These are phyloP conservation scores for Immersiporthe knoxdaviesiana DNA, from an alignment of 2,329 filamentous ascomycete genomes.

Conservation along the genomic window DNA sequence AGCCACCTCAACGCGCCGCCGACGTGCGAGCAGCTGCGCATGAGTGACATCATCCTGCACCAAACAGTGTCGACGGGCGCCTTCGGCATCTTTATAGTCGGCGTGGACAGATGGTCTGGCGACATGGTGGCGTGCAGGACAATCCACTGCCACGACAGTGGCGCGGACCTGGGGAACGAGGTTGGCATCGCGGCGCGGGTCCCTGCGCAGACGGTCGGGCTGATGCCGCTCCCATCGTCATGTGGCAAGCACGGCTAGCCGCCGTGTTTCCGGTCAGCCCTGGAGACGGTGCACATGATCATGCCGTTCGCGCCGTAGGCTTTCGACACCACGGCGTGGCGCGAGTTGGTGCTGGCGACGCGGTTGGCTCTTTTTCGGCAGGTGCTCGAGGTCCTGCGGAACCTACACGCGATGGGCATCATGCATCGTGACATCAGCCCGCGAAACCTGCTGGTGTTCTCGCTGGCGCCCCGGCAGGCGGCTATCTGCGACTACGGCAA, in stretches of 20 bases:
- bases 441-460: slow-evolving; percentile 29
- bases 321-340: slow-evolving; percentile 22
- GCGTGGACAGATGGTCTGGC: slow-evolving; percentile 23
- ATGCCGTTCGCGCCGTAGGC: slow-evolving; percentile 27
- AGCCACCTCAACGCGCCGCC: not conserved
- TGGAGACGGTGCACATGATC: slow-evolving; percentile 17
- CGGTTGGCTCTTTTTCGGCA: slow-evolving; percentile 29
- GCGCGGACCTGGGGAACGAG: not conserved
- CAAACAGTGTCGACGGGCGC: slow-evolving; percentile 25
- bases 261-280: slow-evolving; percentile 7
- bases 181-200: not conserved
- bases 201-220: not conserved
- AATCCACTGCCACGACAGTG: slow-evolving; percentile 12
- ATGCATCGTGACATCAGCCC: too few relatives aligned
- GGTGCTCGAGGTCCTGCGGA: too few relatives aligned
- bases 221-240: not conserved
- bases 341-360: not conserved
- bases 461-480: slow-evolving; percentile 15
- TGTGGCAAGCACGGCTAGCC: slow-evolving; percentile 13
- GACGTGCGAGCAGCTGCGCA: not conserved
- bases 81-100: slow-evolving; percentile 27
- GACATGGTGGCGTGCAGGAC: slow-evolving; percentile 26
- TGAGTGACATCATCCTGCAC: slow-evolving; percentile 23
- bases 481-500: slow-evolving; percentile 29
- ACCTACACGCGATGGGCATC: too few relatives aligned